Evolutionary conservation across 495 filamentous ascomycete species (phyloP).

Genomic region (Lindgomyces ingoldianus): DNA sequence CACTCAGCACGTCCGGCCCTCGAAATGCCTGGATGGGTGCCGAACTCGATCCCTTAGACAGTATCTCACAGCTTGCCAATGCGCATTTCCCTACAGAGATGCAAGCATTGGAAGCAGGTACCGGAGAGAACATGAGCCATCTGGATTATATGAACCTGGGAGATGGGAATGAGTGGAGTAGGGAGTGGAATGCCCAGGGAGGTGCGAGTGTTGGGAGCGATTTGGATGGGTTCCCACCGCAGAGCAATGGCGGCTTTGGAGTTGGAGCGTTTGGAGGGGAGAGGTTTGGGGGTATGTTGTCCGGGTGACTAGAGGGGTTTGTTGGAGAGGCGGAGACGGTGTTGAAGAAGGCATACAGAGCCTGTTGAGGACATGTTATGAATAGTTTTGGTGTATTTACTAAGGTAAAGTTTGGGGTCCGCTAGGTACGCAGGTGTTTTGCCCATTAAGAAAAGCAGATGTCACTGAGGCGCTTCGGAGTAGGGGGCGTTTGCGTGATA

Average conservation of each 20-base stretch:
- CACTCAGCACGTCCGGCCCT: background rate
- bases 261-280: conserved; percentile 1
- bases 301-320: too few relatives aligned
- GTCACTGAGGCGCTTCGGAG: too few relatives aligned
- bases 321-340: too few relatives aligned
- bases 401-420: too few relatives aligned
- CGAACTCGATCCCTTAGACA: conserved; percentile 26
- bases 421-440: too few relatives aligned
- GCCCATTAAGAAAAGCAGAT: too few relatives aligned
- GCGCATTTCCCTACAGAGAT: conserved; percentile 36
- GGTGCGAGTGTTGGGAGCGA: conserved; percentile 27
- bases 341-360: too few relatives aligned
- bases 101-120: background rate
- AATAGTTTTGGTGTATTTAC: too few relatives aligned
- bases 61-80: conserved; percentile 27
- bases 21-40: conserved; percentile 38
- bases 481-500: too few relatives aligned
- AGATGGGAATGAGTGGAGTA: conserved; percentile 13
- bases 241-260: conserved; percentile 14
- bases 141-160: conserved; percentile 35
- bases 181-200: conserved; percentile 24
- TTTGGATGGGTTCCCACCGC: conserved; percentile 41
- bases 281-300: conserved; percentile 9
- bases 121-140: conserved; percentile 21
- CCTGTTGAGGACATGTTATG: too few relatives aligned